Evolutionary conservation across 306 rosid genomes (phyloP).

Genomic region (Vigna unguiculata): DNA sequence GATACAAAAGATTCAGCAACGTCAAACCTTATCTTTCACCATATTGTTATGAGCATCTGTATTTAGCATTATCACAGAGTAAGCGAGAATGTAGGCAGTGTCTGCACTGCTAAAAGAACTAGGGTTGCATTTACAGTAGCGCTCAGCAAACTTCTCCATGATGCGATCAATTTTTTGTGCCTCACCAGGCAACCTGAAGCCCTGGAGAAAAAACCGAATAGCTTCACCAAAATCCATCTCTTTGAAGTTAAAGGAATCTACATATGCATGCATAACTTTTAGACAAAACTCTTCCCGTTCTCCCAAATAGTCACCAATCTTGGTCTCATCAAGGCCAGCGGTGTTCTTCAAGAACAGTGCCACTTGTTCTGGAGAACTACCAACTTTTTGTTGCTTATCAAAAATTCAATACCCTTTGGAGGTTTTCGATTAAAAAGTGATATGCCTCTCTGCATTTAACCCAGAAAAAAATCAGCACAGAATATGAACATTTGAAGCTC

Average conservation of each 20-base stretch:
- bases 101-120: slow-evolving; percentile 97
- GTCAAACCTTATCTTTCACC: slow-evolving; percentile 96
- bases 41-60: slow-evolving; percentile 97
- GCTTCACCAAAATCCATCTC: slow-evolving; percentile 96
- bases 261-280: slow-evolving; percentile 99
- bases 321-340: slow-evolving; percentile 77
- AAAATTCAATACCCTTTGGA: slow-evolving; percentile 91
- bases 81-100: slow-evolving; percentile 97
- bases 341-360: slow-evolving; percentile 89
- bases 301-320: slow-evolving; percentile 97
- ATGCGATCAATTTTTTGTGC: slow-evolving; percentile 99
- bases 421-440: slow-evolving; percentile 93
- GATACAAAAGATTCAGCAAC: slow-evolving; percentile 44
- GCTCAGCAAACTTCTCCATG: slow-evolving; percentile 99
- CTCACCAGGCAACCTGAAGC: slow-evolving; percentile 98
- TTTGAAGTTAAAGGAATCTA: slow-evolving; percentile 91
- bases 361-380: slow-evolving; percentile 85
- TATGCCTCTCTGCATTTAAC: slow-evolving; percentile 93
- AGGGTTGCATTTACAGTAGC: slow-evolving; percentile 95
- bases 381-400: slow-evolving; percentile 79
- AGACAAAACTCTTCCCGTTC: slow-evolving; percentile 95
- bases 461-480: slow-evolving; percentile 54
- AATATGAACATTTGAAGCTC: slow-evolving; percentile 43
- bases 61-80: slow-evolving; percentile 99
- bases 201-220: slow-evolving; percentile 91